Evolutionary conservation across 495 filamentous ascomycete species (phyloP), one percentile per base, ranked within the genome.

Genomic region (Podospora didyma): DNA sequence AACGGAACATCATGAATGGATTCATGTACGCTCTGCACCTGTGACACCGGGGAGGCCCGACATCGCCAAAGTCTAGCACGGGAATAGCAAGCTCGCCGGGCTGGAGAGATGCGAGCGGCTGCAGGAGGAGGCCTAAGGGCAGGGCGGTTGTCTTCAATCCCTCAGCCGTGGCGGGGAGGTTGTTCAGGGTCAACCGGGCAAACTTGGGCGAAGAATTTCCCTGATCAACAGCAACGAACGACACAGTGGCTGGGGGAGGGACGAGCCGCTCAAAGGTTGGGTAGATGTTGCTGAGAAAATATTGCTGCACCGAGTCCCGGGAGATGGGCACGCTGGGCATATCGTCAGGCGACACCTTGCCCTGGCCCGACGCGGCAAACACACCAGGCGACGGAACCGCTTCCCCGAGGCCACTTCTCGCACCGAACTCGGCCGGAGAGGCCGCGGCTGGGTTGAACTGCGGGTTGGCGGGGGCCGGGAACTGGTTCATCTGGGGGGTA

Each of bases 1-100:
- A 89, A 47, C 86, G 82, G 78, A 99, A 99, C 54, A 88, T 88
- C 94, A 97, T 97, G 70, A 97, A 99, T 11, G 94, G 94, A 66
- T 99, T 99, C 72, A 99, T 96, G 70, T 99, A 99, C 14, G 94
- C 88, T 65, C 94, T 78, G 74, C 94, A 99, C 73, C 94, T 82
- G 65, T 91, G 84, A 73, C 94, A 99, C 64, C 94, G 84, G 12
- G 95, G 94, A 37, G 94, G 94, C 1, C 94, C 94, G 41, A 76
- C 73, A 51, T 97, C 92, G 41, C 94, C 94, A 75, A 97, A 99
- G 76, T 97, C 94, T 35, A 99, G 78, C 2, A 97, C 88, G 2
- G 94, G 94, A 51, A 97, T 89, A 4, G 89, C 82, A 61, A 87
- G 79, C 71, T 98, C 94, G 39, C 93, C 94, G 2, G 89, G 79